These are phyloP conservation scores for Crataegus laevigata DNA, from an alignment of 306 rosid genomes.

Conservation along the genomic window DNA sequence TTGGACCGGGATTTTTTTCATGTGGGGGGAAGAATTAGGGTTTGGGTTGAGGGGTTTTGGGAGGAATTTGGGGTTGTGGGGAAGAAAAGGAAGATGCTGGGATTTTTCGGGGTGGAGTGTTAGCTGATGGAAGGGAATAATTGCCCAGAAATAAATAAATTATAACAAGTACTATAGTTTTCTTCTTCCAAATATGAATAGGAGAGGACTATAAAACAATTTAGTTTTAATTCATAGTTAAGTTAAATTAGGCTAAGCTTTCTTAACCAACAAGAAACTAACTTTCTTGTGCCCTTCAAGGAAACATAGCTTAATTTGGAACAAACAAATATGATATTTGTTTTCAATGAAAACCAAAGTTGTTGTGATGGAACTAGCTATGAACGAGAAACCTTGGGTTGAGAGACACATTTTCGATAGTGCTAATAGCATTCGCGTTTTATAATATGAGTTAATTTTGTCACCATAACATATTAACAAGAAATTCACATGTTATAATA, in stretches of 20 bases:
- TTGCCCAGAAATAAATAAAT: not conserved
- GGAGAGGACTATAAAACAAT: not conserved
- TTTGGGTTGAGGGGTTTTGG: constrained; percentile 11
- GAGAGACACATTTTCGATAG: no score
- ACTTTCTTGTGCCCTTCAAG: not conserved
- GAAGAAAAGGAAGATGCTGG: not conserved
- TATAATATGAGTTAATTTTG: no score
- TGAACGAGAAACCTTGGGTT: not conserved
- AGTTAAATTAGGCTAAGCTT: no score
- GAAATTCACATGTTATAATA: no score
- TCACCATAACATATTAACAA: no score
- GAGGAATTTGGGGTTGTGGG: not conserved
- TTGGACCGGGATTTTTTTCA: constrained; percentile 14
- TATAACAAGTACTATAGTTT: not conserved
- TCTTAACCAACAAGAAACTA: not conserved
- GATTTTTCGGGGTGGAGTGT: not conserved
- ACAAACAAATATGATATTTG: not conserved
- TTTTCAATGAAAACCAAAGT: not conserved
- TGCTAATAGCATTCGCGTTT: no score
- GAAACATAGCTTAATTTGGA: not conserved
- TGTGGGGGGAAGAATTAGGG: constrained; percentile 4
- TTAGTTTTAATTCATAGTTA: not conserved
- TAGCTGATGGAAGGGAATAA: not conserved
- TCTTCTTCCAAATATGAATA: not conserved
- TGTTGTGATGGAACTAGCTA: not conserved